These are phyloP conservation scores for Botrytis galanthina DNA, from an alignment of 2,329 filamentous ascomycete genomes.

Conservation along the genomic window DNA sequence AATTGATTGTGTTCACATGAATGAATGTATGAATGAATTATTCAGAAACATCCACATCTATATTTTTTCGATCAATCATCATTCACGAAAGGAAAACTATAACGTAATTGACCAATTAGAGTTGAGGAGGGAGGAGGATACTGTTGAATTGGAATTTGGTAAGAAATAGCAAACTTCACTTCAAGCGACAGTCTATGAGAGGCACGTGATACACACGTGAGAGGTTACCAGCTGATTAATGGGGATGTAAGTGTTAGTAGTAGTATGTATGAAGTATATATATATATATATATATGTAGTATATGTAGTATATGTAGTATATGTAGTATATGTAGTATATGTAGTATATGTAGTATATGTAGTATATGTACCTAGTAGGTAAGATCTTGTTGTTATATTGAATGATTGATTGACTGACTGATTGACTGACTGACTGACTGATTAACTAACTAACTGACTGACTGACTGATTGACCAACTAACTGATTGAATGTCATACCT, in stretches of 20 bases:
- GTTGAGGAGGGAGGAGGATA: not conserved
- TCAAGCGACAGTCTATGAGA: not conserved
- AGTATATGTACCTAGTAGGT: too few relatives aligned
- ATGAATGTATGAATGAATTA: not conserved
- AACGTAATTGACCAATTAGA: constrained; percentile 6
- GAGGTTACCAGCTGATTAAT: not conserved
- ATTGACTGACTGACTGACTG: too few relatives aligned
- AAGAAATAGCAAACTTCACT: not conserved
- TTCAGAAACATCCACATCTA: not conserved
- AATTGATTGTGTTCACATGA: constrained; percentile 4
- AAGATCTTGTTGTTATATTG: not conserved
- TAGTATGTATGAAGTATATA: too few relatives aligned
- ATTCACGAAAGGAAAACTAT: not conserved
- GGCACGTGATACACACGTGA: too few relatives aligned
- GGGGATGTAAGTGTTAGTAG: not conserved
- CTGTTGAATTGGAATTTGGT: not conserved
- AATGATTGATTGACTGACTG: not conserved
- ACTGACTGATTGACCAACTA: too few relatives aligned
- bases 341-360: too few relatives aligned
- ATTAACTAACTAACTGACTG: too few relatives aligned
- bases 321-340: too few relatives aligned
- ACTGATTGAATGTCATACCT: not conserved
- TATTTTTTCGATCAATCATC: not conserved
- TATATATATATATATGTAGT: too few relatives aligned
- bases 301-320: too few relatives aligned